Percentiles rank a stretch among this genome's conserved stretches.
Evolutionary conservation across 495 filamentous ascomycete species (phyloP).

Genomic region (Trichoderma erinaceum): DNA sequence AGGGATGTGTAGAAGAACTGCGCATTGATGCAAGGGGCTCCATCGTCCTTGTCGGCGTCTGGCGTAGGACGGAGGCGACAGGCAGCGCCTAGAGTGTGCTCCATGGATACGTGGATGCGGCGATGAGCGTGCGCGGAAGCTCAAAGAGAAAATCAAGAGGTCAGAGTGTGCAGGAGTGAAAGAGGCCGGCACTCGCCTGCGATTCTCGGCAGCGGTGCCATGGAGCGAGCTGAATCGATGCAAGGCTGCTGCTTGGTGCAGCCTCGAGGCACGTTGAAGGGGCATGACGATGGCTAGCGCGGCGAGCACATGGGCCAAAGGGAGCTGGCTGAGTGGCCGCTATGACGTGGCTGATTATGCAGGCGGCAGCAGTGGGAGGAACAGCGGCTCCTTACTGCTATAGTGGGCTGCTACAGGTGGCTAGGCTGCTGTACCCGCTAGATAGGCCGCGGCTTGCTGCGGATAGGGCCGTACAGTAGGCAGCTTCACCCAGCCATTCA

Average conservation of each 20-base stretch:
- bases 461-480: no score
- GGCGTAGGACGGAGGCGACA: slow-evolving; percentile 39
- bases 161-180: neutral
- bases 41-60: slow-evolving; percentile 31
- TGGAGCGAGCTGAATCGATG: neutral
- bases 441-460: no score
- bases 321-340: neutral
- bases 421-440: no score
- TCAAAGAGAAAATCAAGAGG: neutral
- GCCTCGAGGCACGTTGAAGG: neutral
- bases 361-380: neutral
- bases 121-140: neutral
- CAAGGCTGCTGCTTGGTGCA: neutral
- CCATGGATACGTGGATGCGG: slow-evolving; percentile 22
- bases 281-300: slow-evolving; percentile 1
- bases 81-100: slow-evolving; percentile 34
- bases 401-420: neutral
- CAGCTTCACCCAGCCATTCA: no score
- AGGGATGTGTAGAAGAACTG: slow-evolving; percentile 80
- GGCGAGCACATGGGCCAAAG: neutral
- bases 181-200: neutral
- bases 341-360: slow-evolving; percentile 6
- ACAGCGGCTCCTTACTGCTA: neutral
- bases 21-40: slow-evolving; percentile 50
- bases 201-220: neutral